These are phyloP conservation scores for Globisporangium solare DNA, from an alignment of 352 stramenopile species.

Conservation along the genomic window DNA sequence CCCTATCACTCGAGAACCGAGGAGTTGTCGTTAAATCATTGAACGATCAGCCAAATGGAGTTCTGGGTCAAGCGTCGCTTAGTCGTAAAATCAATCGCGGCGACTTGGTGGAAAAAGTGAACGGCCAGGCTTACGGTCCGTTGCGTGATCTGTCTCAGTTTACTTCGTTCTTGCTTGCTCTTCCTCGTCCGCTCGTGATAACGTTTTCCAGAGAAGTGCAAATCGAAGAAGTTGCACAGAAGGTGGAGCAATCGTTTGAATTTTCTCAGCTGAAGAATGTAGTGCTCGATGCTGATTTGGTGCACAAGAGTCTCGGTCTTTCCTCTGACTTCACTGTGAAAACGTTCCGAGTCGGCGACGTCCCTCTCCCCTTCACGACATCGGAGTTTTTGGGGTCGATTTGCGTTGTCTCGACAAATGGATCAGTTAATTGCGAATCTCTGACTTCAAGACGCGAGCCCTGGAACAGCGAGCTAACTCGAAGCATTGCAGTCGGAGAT, in stretches of 20 bases:
- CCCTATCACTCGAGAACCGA: constrained; percentile 59
- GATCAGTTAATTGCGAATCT: constrained; percentile 31
- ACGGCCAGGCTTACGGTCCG: constrained; percentile 53
- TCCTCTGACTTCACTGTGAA: constrained; percentile 20
- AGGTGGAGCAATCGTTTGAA: background rate
- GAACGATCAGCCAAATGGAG: constrained; percentile 62
- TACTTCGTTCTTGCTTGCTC: constrained; percentile 56
- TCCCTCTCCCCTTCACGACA: constrained; percentile 38
- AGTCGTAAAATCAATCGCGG: constrained; percentile 53
- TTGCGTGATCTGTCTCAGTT: constrained; percentile 80
- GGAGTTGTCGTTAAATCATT: constrained; percentile 76
- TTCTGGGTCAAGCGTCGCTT: constrained; percentile 63
- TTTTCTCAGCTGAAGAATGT: constrained; percentile 14
- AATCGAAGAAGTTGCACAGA: constrained; percentile 6
- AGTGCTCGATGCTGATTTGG: constrained; percentile 19
- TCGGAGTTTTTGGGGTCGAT: constrained; percentile 31
- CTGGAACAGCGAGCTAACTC: constrained; percentile 2
- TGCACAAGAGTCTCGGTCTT: constrained; percentile 22
- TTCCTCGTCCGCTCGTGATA: constrained; percentile 64
- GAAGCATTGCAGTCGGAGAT: constrained; percentile 39
- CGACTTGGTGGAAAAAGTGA: constrained; percentile 75
- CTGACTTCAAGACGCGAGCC: constrained; percentile 2
- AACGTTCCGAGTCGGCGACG: constrained; percentile 25
- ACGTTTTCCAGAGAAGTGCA: constrained; percentile 43
- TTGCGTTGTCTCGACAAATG: constrained; percentile 32